Evolutionary conservation across 257 asterid genomes (phyloP), one percentile per base, ranked within the genome.

Genomic region (Leonotis leonurus): DNA sequence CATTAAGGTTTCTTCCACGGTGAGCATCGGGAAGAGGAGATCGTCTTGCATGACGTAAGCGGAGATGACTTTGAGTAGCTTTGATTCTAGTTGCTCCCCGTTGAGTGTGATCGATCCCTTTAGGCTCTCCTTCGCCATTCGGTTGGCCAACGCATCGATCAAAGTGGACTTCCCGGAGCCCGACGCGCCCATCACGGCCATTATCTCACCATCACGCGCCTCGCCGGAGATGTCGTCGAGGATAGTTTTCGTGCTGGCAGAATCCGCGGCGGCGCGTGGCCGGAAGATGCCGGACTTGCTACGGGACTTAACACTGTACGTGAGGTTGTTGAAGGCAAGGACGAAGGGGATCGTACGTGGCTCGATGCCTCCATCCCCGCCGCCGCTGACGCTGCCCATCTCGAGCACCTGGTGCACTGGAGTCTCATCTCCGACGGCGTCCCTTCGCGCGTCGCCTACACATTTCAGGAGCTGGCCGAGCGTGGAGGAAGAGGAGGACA

Each of bases 31-130:
- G 45, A 64, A 84, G 0, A 84, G 21, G 1, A 87, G 86, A 56
- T 87, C 95, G 14, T 87, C 93, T 35, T 87, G 95, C 95, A 87
- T 84, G 33, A 87, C 95, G 9, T 87, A 87, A 3, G 95, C 95
- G 0, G 95, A 87, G 0, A 87, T 84, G 6, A 79, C 85, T 59
- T 81, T 81, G 30, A 79, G 25, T 4, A 86, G 10, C 26, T 76
- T 54, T 0, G 87, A 83, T 11, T 81, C 87, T 0, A 86, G n/a
- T 2, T 33, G 71, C 50, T 86, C 92, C 0, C 87, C 85, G 56
- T 86, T 86, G 5, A 86, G 80, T 0, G 75, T 79, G 27, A 84
- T 62, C 0, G 77, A 32, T 1, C 95, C 95, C 35, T 78, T 81
- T 13, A 86, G 35, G 57, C 89, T 81, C 27, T 65, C 91, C 12